These are phyloP conservation scores for Melaleuca alternifolia DNA, from an alignment of 345 rosid genomes.

Conservation along the genomic window DNA sequence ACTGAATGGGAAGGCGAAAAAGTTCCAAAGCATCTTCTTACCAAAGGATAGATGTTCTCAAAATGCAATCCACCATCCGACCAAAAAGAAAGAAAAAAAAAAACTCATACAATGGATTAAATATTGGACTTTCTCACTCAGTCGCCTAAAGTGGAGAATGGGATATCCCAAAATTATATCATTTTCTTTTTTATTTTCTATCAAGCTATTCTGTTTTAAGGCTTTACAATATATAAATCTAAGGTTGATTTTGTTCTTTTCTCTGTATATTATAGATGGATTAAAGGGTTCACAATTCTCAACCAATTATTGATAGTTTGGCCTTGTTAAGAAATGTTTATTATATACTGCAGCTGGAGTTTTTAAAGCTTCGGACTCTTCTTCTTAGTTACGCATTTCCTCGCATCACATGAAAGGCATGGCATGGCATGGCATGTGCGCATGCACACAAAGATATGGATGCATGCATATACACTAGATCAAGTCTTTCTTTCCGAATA, in stretches of 20 bases:
- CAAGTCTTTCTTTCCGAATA: background rate
- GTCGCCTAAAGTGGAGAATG: background rate
- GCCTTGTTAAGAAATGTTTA: background rate
- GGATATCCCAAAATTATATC: background rate
- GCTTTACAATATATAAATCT: background rate
- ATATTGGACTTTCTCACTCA: background rate
- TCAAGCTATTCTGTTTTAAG: background rate
- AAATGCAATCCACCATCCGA: background rate
- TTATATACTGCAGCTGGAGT: background rate
- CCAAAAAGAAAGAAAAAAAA: background rate
- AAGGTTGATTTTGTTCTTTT: background rate
- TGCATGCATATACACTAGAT: background rate
- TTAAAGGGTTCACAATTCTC: background rate
- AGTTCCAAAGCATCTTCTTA: background rate
- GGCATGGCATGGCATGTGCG: background rate
- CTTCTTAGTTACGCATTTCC: background rate
- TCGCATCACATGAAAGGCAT: background rate
- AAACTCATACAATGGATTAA: background rate
- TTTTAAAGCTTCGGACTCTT: background rate
- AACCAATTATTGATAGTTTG: background rate
- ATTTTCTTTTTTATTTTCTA: background rate
- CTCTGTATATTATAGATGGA: background rate
- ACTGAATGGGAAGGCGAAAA: background rate
- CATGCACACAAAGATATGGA: background rate
- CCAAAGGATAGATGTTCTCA: background rate